A percentile compares a stretch with the other conserved stretches of the same genome.
Evolutionary conservation across 495 filamentous ascomycete species (phyloP).

Genomic region (Venustampulla echinocandica): DNA sequence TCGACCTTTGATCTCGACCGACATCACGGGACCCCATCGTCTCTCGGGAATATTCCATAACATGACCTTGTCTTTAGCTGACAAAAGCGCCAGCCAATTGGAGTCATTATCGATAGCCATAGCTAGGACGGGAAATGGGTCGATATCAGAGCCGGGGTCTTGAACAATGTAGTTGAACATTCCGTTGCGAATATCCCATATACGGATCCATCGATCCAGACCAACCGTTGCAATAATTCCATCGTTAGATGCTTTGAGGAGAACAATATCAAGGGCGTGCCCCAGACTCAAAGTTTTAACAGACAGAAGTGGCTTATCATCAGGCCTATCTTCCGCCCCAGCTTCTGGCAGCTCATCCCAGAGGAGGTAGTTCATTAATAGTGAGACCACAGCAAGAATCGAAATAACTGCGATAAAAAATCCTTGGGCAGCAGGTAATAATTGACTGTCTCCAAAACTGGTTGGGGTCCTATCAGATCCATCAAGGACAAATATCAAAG

Average conservation of each 20-base stretch:
- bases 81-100: conserved; percentile 55
- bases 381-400: conserved; percentile 44
- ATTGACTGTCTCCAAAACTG: conserved; percentile 28
- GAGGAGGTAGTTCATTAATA: conserved; percentile 60
- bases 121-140: conserved; percentile 49
- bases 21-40: conserved; percentile 37
- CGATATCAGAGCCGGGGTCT: conserved; percentile 24
- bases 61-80: conserved; percentile 41
- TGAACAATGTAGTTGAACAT: conserved; percentile 29
- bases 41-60: conserved; percentile 49
- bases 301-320: conserved; percentile 44
- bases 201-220: conserved; percentile 50
- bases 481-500: conserved; percentile 56
- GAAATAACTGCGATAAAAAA: conserved; percentile 46
- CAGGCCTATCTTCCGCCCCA: conserved; percentile 20
- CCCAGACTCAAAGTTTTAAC: conserved; percentile 48
- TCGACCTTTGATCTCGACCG: conserved; percentile 40
- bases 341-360: conserved; percentile 34
- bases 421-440: conserved; percentile 46
- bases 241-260: conserved; percentile 45
- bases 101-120: conserved; percentile 51
- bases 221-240: conserved; percentile 58
- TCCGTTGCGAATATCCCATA: conserved; percentile 48
- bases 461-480: conserved; percentile 48
- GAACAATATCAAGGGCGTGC: conserved; percentile 55